phyloP scores from a whole-genome alignment of 441 rosid species.

The Adansonia madagascariensis region DNA sequence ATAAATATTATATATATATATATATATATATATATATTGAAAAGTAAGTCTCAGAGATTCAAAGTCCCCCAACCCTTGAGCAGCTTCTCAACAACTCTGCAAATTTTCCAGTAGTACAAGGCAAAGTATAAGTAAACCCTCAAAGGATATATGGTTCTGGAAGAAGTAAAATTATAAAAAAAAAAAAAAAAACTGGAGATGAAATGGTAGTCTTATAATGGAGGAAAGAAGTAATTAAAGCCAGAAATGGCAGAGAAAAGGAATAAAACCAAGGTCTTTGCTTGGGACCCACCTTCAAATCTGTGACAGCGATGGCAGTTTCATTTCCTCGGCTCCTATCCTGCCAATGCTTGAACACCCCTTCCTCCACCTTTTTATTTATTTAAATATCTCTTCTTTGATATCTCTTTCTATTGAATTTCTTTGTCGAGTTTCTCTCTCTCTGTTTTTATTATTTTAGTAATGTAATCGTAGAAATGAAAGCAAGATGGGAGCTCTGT shows the following conservation, averaged over 20 bases:
- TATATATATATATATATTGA: neutral
- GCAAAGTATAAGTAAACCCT: neutral
- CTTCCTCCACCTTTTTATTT: conserved; percentile 14
- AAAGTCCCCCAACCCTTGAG: conserved; percentile 1
- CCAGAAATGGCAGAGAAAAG: conserved; percentile 8
- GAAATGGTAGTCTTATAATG: neutral
- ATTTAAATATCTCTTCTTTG: neutral
- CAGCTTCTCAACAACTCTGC: conserved; percentile 12
- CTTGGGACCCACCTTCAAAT: conserved; percentile 63
- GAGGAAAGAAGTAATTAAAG: neutral
- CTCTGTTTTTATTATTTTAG: neutral
- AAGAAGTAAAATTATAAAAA: neutral
- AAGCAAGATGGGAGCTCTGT: conserved; percentile 39
- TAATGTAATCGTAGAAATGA: conserved; percentile 9
- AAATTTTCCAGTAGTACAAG: neutral
- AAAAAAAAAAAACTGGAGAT: neutral
- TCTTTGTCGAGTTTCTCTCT: conserved; percentile 1
- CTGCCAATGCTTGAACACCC: neutral
- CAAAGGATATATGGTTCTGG: conserved; percentile 5
- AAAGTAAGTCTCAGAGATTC: neutral
- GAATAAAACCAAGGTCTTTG: conserved; percentile 52
- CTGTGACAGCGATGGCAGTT: conserved; percentile 77
- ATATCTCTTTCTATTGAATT: conserved; percentile 7
- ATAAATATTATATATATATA: neutral
- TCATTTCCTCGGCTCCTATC: conserved; percentile 38